Percentiles rank a stretch among this genome's conserved stretches.
phyloP scores from a whole-genome alignment of 106 monocot genomes.

The Narthecium ossifragum region DNA sequence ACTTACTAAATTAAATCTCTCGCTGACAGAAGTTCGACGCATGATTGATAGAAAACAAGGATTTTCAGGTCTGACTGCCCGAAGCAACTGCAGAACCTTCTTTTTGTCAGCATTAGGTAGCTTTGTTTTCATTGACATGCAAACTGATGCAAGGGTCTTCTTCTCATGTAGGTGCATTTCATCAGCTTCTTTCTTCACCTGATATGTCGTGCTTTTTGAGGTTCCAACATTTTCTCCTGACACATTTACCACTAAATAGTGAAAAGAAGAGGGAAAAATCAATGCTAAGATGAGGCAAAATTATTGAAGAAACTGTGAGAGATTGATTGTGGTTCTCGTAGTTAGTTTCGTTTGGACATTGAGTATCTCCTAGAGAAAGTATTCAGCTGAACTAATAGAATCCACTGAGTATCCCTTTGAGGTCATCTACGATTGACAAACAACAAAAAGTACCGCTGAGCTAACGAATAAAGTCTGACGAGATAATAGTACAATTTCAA shows the following conservation, averaged over 20 bases:
- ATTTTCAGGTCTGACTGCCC: slow-evolving; percentile 9
- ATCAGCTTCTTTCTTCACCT: neutral
- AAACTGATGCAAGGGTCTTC: neutral
- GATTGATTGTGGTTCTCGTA: too few species aligned
- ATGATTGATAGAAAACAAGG: slow-evolving; percentile 24
- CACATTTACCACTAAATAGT: neutral
- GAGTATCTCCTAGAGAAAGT: too few species aligned
- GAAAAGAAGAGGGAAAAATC: neutral
- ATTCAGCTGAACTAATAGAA: too few species aligned
- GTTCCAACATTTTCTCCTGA: neutral
- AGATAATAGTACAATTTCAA: too few species aligned
- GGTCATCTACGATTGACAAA: too few species aligned
- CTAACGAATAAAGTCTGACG: too few species aligned
- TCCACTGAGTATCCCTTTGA: too few species aligned
- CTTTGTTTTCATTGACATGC: neutral
- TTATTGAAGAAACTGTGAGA: too few species aligned
- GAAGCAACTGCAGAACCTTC: slow-evolving; percentile 3
- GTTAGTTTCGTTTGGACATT: too few species aligned
- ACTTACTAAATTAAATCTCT: slow-evolving; percentile 17
- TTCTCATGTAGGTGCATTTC: neutral
- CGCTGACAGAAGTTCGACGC: neutral
- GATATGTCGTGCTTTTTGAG: neutral
- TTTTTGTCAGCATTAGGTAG: slow-evolving; percentile 5
- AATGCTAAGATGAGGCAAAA: neutral
- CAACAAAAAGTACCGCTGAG: too few species aligned